Base-by-base conservation (phyloP, 192 early-diverging fungal genomes). In the Polychytrium aggregatum region DNA sequence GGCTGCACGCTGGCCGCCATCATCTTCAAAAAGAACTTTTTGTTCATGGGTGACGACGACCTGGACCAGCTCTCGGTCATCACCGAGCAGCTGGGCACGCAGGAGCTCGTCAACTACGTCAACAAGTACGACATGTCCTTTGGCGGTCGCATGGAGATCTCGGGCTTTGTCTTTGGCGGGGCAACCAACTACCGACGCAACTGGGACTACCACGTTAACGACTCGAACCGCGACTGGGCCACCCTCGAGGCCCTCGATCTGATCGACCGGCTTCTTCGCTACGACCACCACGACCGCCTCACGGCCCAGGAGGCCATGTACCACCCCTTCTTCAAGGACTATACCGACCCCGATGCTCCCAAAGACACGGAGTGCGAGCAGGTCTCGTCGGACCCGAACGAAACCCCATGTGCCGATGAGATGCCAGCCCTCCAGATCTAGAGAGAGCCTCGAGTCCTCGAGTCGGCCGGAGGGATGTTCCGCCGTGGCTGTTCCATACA, bases 1-100 rank as follows among this genome's bases (percentile, higher is more conserved):
- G 72, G 72, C 16, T 68, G 66, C 38, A 51, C 70, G 13, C 42
- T 75, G 20, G 72, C 72, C 28, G 70, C 59, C 18, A 65, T 74
- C n/a, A 63, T 68, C n/a, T 64, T 68, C 37, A 36, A 39, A 35
- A 29, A 38, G 11, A 56, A 59, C 25, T 59, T 67, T 13, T 59
- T 71, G 24, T 71, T 71, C 42, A 34, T 46, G 7, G 69, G 69
- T 8, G 50, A 62, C 17, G 46, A 53, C 38, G 63, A 68, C 41
- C 24, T 42, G 20, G 65, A 71, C 43, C 69, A 71, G 46, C 47
- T 71, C 6, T n/a, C 45, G 26, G 27, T 31, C 0, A 71, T 71
- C 43, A 41, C 42, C n/a, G 3, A 33, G n/a, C 57, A 67, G 1
- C 56, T 71, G 3, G 69, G 67, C 33, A 41, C 47, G 1, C 29